Conservation (phyloP, 2,329 filamentous ascomycete genomes). For the Sarocladiaceae sp. region DNA sequence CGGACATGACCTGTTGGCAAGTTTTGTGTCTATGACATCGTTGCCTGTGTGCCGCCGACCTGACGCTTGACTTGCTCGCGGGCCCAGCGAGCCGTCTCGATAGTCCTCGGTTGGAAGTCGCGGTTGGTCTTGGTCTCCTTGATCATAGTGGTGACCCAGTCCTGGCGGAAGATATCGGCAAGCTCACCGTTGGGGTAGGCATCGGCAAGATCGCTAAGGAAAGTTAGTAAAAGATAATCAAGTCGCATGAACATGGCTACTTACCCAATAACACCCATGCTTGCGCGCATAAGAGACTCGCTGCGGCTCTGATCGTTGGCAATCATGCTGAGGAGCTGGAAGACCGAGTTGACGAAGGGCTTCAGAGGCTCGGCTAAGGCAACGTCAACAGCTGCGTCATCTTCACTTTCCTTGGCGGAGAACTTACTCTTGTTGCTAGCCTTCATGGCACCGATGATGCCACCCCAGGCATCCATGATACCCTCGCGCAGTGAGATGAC, state of each 20-base stretch:
- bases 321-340: slow-evolving; percentile 76
- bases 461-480: slow-evolving; percentile 98
- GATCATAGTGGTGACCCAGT: slow-evolving; percentile 85
- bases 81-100: slow-evolving; percentile 94
- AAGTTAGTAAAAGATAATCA: slow-evolving; percentile 27
- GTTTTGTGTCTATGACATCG: slow-evolving; percentile 43
- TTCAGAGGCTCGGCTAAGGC: slow-evolving; percentile 59
- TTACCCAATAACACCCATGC: slow-evolving; percentile 96
- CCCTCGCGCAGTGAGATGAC: slow-evolving; percentile 90
- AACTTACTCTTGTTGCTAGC: slow-evolving; percentile 65
- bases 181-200: slow-evolving; percentile 89
- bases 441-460: slow-evolving; percentile 93
- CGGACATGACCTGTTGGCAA: not conserved
- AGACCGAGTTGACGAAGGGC: slow-evolving; percentile 78
- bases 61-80: slow-evolving; percentile 97
- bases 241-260: slow-evolving; percentile 23
- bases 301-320: slow-evolving; percentile 80
- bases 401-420: not conserved
- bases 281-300: slow-evolving; percentile 84
- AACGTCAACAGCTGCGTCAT: slow-evolving; percentile 15
- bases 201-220: slow-evolving; percentile 77
- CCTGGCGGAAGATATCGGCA: slow-evolving; percentile 74
- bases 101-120: slow-evolving; percentile 77
- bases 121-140: slow-evolving; percentile 87
- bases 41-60: slow-evolving; percentile 44